Conservation (phyloP, 2,329 filamentous ascomycete species). For the Colletotrichum lentis region DNA sequence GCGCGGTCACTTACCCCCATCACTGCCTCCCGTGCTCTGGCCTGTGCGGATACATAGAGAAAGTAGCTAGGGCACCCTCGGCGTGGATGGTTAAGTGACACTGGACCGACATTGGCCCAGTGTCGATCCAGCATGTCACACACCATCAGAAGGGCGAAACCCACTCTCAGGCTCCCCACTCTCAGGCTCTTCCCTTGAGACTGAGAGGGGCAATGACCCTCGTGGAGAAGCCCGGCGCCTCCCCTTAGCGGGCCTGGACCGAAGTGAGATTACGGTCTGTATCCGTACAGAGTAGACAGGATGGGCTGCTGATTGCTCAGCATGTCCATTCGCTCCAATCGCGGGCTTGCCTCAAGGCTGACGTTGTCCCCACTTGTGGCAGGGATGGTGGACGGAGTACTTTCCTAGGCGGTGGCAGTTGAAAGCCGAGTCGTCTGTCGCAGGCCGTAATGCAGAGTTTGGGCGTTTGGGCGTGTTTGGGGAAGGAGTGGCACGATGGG, state of each 20-base stretch:
- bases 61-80: conserved; percentile 13
- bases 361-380: conserved; percentile 16
- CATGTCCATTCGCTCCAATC: conserved; percentile 29
- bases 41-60: background rate
- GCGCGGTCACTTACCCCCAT: conserved; percentile 13
- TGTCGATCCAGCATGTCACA: conserved; percentile 5
- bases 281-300: background rate
- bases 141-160: background rate
- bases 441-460: conserved; percentile 5
- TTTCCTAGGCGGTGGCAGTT: background rate
- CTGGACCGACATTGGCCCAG: conserved; percentile 6
- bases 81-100: conserved; percentile 2
- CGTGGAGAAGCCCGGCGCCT: background rate
- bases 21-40: background rate
- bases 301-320: conserved; percentile 10
- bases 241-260: background rate
- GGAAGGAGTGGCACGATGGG: background rate
- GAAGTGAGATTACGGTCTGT: background rate
- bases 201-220: background rate
- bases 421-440: background rate
- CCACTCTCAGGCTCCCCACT: background rate
- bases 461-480: background rate
- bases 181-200: background rate
- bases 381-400: conserved; percentile 2
- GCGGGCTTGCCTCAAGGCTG: conserved; percentile 28